Evolutionary conservation across 2,329 filamentous ascomycete genomes (phyloP), one percentile per base, ranked within the genome.

Genomic region (Beauveria sp.): DNA sequence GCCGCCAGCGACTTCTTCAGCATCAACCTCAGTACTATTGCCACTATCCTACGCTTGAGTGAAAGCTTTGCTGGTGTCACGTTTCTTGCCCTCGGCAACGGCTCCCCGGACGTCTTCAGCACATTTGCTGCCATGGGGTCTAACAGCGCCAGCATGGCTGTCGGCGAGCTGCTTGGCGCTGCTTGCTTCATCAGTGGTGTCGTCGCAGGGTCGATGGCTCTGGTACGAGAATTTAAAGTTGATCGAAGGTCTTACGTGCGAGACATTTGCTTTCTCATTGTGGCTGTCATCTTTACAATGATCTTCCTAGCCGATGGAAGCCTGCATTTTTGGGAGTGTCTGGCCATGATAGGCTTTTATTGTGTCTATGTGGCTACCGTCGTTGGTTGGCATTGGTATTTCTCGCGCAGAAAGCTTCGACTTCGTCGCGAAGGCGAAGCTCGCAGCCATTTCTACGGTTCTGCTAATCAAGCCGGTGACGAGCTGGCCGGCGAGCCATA

Each of bases 1-100:
- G 95, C 95, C 16, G 95, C 95, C 24, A 97, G 92, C 75, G 95
- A 99, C 76, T 99, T 99, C 79, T 95, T 99, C 76, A 98, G 93
- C 76, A 86, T 98, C 76, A 96, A 99, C 71, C 82, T 99, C 40
- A 95, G 90, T 74, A 98, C 95, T 14, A 95, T 99, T 68, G 88
- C 95, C 24, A 88, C 83, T 62, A 86, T 97, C 58, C 81, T 98
- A 31, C 93, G 93, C 22, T 88, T 99, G 79, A 97, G 93, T 73
- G 93, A 99, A 78, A 98, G 91, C 73, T 83, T 99, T 75, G 92
- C 95, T 0, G 95, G 95, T 42, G 96, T 99, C 31, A 99, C 95
- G 0, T 96, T 99, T 69, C 78, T 99, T 58, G 95, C 95, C 9
- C 96, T 99, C 75, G 95, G 95, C 66, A 99, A 99, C 78, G 95